Base-by-base conservation (phyloP, 2,329 filamentous ascomycete genomes). In the Stagonosporopsis chrysanthemi region DNA sequence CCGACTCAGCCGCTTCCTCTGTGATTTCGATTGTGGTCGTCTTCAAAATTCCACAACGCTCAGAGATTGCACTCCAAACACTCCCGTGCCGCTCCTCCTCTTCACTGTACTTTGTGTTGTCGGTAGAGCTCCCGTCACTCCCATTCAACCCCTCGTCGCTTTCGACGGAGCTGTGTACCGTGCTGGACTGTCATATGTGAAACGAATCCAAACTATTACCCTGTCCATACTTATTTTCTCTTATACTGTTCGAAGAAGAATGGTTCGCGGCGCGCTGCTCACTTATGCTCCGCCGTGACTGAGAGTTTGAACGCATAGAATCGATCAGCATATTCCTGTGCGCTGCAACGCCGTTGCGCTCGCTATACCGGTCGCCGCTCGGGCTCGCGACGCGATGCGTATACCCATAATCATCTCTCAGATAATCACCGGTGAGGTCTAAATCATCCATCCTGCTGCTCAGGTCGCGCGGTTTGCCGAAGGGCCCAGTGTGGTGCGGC, bases 131-230 rank as follows among this genome's bases (percentile, higher is more conserved):
- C 15, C 43, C 42, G 2, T 22, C 24, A 14, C 6, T 36, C 6
- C 19, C 19, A 3, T 19, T 3, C 19, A 19, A 19, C 19, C 26
- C 14, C 22, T 38, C 29, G n/a, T 35, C 26, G 14, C 48, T 52
- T 14, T 52, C 43, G 2, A 40, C 48, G 17, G 39, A 52, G 28
- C 43, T 52, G 22, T 33, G 44, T 6, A 42, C 48, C 17, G 48
- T 40, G 19, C 48, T 19, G 29, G 43, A 42, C 17, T 49, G 38
- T 57, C 43, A 57, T 39, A 57, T 52, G 15, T 57, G 49, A 15
- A 57, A 57, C 2, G 54, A 52, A 7, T 57, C 54, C 6, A 57
- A 43, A 28, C 54, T 57, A 6, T 22, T 31, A 19, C 54, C 54
- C 6, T 26, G 24, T 3, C 54, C 48, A 12, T 42, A 48, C 3